Evolutionary conservation across 2,329 filamentous ascomycete genomes (phyloP).

Genomic region (Ceratocystiopsis minuta): DNA sequence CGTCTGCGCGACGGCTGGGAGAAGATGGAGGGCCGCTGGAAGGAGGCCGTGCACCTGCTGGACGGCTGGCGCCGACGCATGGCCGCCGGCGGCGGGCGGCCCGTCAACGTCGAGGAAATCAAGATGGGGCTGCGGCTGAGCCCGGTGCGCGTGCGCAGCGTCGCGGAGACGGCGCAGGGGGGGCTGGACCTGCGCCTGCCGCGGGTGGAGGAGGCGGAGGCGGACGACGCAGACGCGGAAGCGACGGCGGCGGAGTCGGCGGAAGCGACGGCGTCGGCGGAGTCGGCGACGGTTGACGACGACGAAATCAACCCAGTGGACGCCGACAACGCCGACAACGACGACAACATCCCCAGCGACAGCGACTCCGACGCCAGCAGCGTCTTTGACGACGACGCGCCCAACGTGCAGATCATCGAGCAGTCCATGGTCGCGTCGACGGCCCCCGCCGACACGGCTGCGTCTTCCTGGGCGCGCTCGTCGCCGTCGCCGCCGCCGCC

Average conservation of each 20-base stretch:
- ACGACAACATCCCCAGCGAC: conserved; percentile 11
- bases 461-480: not conserved
- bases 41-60: conserved; percentile 77
- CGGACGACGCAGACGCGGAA: conserved; percentile 6
- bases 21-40: conserved; percentile 83
- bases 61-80: conserved; percentile 80
- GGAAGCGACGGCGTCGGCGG: conserved; percentile 3
- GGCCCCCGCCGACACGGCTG: conserved; percentile 13
- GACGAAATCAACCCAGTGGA: too few relatives aligned
- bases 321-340: not conserved
- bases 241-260: conserved; percentile 5
- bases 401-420: conserved; percentile 26
- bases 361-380: conserved; percentile 24
- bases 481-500: conserved; percentile 22
- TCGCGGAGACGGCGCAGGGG: conserved; percentile 24
- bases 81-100: conserved; percentile 40
- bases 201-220: conserved; percentile 13
- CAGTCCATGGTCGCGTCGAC: conserved; percentile 21
- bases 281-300: conserved; percentile 13
- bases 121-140: conserved; percentile 50
- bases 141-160: conserved; percentile 36
- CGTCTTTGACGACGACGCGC: conserved; percentile 27
- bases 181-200: conserved; percentile 21
- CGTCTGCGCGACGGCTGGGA: conserved; percentile 74
- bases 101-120: conserved; percentile 49